phyloP scores from a whole-genome alignment of 2,329 filamentous ascomycete species.

The Coleophoma eucalyptorum region DNA sequence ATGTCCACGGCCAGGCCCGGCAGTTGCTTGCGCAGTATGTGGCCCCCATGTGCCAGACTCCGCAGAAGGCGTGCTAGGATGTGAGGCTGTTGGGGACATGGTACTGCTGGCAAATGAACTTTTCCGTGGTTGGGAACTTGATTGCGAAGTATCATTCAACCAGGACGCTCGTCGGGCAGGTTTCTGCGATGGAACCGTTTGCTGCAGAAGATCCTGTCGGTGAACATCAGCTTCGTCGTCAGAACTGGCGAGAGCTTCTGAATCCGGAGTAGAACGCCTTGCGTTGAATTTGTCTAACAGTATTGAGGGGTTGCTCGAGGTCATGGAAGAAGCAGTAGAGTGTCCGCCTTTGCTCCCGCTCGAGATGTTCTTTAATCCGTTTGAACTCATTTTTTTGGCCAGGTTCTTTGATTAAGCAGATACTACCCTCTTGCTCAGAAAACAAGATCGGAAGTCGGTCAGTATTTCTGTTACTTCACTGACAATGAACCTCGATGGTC shows the following conservation, averaged over 20 bases:
- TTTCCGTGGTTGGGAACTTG: constrained; percentile 62
- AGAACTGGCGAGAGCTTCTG: constrained; percentile 87
- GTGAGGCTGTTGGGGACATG: constrained; percentile 75
- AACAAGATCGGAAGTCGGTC: neutral
- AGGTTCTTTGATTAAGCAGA: too few species aligned
- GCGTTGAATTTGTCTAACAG: constrained; percentile 73
- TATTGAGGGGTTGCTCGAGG: constrained; percentile 58
- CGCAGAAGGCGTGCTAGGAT: constrained; percentile 73
- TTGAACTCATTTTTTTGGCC: constrained; percentile 15
- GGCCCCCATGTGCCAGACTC: constrained; percentile 59
- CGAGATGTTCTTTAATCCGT: constrained; percentile 12
- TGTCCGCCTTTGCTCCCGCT: constrained; percentile 39
- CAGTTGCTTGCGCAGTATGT: constrained; percentile 36
- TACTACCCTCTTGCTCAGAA: too few species aligned
- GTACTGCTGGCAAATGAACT: constrained; percentile 72
- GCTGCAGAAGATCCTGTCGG: constrained; percentile 47
- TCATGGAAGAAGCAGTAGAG: constrained; percentile 40
- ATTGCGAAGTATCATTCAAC: constrained; percentile 76
- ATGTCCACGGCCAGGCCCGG: constrained; percentile 40
- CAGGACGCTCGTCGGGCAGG: constrained; percentile 74
- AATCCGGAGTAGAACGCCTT: constrained; percentile 86
- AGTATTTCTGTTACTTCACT: neutral
- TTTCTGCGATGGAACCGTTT: constrained; percentile 48
- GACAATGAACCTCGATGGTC: too few species aligned
- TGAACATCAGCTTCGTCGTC: constrained; percentile 82